Base-by-base conservation (phyloP, 2,329 filamentous ascomycete species). In the Cryphonectria naterciae region DNA sequence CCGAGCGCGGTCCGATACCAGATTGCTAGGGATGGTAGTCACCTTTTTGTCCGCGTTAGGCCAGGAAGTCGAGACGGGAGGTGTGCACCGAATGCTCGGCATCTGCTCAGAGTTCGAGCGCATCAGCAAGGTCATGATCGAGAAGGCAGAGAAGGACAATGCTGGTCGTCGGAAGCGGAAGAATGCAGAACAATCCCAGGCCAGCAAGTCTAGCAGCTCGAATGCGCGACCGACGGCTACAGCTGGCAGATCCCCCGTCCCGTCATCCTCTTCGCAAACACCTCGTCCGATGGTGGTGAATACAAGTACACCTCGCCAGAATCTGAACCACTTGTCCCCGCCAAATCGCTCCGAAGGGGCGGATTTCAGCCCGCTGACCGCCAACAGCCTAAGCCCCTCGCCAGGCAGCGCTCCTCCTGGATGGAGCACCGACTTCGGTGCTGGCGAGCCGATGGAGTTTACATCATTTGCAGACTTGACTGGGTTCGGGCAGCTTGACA, bases 91-190 rank as follows among this genome's bases (percentile, higher is more conserved):
- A 65, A 98, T 98, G 94, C 88, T 98, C 25, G 92, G 91, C 35
- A 92, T 98, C 1, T 98, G 95, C 80, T 89, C 93, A n/a, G 96
- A 99, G 77, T 99, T 99, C 76, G 95, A 97, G 80, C 90, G 96
- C 71, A 98, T 99, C 74, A 94, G 94, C 49, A 93, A 92, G 77
- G 90, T 94, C 3, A 94, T 97, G 11, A 90, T 98, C 62, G 95
- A 98, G 72, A 97, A 95, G 79, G 89, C 93, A 0, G 95, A 98
- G 78, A 94, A 92, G 77, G 95, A 98, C 67, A 89, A 92, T 49
- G 87, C 91, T 37, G 91, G 89, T 6, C 89, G 93, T 71, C 89
- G 93, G 70, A 98, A 98, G 84, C 89, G 95, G 72, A 98, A 97
- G 86, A 90, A 87, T 15, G 68, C 66, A 25, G 71, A 72, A 41